phyloP scores from a whole-genome alignment of 2,329 filamentous ascomycete species.

The Gnomoniopsis sp. region DNA sequence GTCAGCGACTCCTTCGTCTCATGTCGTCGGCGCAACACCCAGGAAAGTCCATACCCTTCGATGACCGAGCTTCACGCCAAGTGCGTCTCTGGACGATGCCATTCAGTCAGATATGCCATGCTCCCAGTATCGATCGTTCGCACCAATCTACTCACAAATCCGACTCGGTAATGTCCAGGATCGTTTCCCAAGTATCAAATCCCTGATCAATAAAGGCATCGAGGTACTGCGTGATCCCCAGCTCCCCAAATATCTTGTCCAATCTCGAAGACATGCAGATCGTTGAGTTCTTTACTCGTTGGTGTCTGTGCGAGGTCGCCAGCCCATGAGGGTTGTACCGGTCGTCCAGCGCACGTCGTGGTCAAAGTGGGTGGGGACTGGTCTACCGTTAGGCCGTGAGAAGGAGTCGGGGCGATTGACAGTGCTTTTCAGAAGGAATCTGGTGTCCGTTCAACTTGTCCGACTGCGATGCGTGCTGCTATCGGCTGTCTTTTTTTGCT shows the following conservation, averaged over 20 bases:
- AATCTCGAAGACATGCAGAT: conserved; percentile 59
- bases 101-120: neutral
- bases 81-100: conserved; percentile 51
- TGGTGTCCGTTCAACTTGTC: neutral
- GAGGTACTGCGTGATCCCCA: conserved; percentile 77
- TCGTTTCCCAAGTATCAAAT: conserved; percentile 81
- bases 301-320: conserved; percentile 2
- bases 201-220: conserved; percentile 71
- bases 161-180: conserved; percentile 79
- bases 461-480: neutral
- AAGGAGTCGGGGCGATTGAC: neutral
- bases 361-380: neutral
- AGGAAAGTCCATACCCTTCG: conserved; percentile 58
- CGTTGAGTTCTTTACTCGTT: conserved; percentile 1
- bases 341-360: neutral
- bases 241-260: conserved; percentile 64
- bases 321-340: conserved; percentile 9
- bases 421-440: neutral
- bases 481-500: neutral
- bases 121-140: neutral
- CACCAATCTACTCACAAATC: conserved; percentile 61
- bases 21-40: conserved; percentile 9
- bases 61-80: conserved; percentile 78
- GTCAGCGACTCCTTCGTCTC: conserved; percentile 10
- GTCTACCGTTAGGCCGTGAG: too few relatives aligned